Base-by-base conservation (phyloP, 2,329 filamentous ascomycete genomes). In the Massarina eburnea region DNA sequence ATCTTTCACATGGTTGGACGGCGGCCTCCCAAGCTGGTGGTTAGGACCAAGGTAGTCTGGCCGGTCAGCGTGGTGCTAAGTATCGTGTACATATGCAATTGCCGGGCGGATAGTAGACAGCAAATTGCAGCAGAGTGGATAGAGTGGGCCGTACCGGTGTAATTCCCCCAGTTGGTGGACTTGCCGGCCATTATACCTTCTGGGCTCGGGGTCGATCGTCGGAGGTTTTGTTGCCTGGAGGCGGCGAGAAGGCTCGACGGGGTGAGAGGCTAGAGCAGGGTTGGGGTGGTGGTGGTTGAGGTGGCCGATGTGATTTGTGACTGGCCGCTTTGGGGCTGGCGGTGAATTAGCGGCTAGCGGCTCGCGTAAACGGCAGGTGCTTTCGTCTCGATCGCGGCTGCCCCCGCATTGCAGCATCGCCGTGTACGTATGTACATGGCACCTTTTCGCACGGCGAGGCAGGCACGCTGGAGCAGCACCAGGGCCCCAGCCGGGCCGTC, bases 21-120 rank as follows among this genome's bases (percentile, higher is more conserved):
- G 50, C 22, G 57, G 48, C 42, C 61, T 61, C 45, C 62, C 64
- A 52, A 62, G 60, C 41, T 61, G 44, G 51, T 66, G 67, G 49
- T 68, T 61, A 33, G 62, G 47, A 36, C 68, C 69, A 46, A 65
- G 66, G 49, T 73, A 73, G 52, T 65, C 68, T 71, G 42, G 40
- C 46, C 37, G 47, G 54, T 59, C 48, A 60, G 58, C 48, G 36
- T 14, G 39, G 32, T 18, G n/a, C 15, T 30, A 21, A 21, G 26
- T 20, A 21, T 45, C n/a, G 20, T 39, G 38, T 18, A 27, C 30
- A 49, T 41, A 45, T 45, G 48, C 46, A 57, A 53, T 46, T 60
- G 54, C 54, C 52, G 58, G 24, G 24, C 29, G 36, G 45, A 50
- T 44, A 40, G 49, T 35, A 37, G 45, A 51, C 38, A 54, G 38